Conservation (phyloP, 441 rosid genomes). For the Pelargonium australe region DNA sequence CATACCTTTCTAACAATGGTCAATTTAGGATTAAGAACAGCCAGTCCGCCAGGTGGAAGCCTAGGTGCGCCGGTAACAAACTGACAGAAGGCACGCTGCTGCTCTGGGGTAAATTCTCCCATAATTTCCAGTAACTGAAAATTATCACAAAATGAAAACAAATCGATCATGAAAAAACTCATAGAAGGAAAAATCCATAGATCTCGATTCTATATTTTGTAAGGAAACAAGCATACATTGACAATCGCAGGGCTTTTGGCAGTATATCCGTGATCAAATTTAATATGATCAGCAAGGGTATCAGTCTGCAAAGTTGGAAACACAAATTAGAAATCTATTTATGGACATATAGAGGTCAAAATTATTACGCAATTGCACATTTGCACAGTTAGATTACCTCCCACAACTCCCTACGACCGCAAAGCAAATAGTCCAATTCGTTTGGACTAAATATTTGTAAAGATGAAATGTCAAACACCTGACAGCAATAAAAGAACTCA, state of each 20-base stretch:
- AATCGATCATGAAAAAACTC: not conserved
- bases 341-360: not conserved
- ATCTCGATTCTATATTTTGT: not conserved
- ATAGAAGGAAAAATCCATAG: not conserved
- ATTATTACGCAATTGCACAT: not conserved
- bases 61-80: slow-evolving; percentile 99
- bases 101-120: slow-evolving; percentile 97
- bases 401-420: slow-evolving; percentile 99
- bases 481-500: slow-evolving; percentile 20
- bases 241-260: slow-evolving; percentile 90
- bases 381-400: slow-evolving; percentile 45
- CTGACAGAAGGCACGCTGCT: slow-evolving; percentile 96
- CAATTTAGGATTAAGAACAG: slow-evolving; percentile 88
- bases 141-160: slow-evolving; percentile 15
- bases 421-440: slow-evolving; percentile 89
- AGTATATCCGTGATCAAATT: slow-evolving; percentile 98
- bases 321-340: slow-evolving; percentile 3
- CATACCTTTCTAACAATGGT: slow-evolving; percentile 97
- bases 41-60: slow-evolving; percentile 96
- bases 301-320: slow-evolving; percentile 48
- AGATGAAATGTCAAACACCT: slow-evolving; percentile 95
- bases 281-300: slow-evolving; percentile 85
- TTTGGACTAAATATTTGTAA: slow-evolving; percentile 88
- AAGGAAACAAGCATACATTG: slow-evolving; percentile 40
- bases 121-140: slow-evolving; percentile 82